Evolutionary conservation across 176 grass and related monocot genomes (phyloP).

Genomic region (Eremochloa ophiuroides): DNA sequence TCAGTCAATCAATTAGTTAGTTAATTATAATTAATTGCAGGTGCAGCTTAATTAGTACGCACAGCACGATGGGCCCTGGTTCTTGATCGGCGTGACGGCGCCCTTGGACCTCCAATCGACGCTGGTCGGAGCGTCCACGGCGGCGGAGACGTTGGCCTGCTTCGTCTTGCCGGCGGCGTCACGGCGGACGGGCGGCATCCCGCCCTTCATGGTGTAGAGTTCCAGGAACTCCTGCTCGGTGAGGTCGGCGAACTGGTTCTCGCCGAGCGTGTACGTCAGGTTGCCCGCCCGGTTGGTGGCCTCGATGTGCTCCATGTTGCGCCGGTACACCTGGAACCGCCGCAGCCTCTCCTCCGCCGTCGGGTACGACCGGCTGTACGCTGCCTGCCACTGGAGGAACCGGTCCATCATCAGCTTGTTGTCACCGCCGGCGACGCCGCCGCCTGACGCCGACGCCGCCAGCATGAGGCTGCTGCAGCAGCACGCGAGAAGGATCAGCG

Average conservation of each 20-base stretch:
- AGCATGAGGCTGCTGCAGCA: neutral
- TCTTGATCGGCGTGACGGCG: constrained; percentile 31
- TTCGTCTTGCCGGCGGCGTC: neutral
- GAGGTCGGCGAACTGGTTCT: constrained; percentile 64
- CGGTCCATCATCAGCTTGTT: constrained; percentile 34
- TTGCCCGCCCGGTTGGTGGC: constrained; percentile 9
- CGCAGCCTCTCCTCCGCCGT: constrained; percentile 18
- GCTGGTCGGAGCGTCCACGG: neutral
- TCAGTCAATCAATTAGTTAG: no score
- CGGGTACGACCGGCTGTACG: constrained; percentile 25
- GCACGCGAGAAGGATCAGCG: neutral
- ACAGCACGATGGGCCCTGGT: constrained; percentile 15
- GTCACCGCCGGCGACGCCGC: neutral
- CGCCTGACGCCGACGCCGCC: neutral
- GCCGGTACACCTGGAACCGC: constrained; percentile 46
- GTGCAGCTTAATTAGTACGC: no score
- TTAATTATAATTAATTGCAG: no score
- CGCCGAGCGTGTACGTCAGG: constrained; percentile 37
- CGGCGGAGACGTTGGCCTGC: neutral
- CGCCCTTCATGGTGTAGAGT: neutral
- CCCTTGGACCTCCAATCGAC: constrained; percentile 33
- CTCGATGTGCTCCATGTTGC: constrained; percentile 42
- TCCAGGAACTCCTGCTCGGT: constrained; percentile 45
- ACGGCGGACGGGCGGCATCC: neutral
- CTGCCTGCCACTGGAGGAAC: constrained; percentile 28